These are phyloP conservation scores for Ceratocystis alfenasii DNA, from an alignment of 2,329 filamentous ascomycete species.

Conservation along the genomic window DNA sequence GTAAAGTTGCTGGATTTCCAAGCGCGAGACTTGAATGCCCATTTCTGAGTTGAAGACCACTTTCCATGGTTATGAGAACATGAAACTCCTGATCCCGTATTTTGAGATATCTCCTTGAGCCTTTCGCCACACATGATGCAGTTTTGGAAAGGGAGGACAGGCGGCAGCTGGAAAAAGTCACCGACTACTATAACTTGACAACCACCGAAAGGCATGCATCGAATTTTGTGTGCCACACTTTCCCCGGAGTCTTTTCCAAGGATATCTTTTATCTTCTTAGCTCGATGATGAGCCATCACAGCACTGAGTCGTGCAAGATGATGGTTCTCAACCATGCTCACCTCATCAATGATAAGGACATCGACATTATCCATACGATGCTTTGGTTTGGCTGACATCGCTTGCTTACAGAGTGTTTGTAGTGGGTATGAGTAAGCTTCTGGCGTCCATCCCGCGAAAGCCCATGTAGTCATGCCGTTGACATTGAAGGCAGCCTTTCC, in stretches of 20 bases:
- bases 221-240: neutral
- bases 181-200: neutral
- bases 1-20: neutral
- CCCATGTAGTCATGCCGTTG: neutral
- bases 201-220: neutral
- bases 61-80: neutral
- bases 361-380: neutral
- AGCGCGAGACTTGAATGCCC: neutral
- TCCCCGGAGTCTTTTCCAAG: too few relatives aligned
- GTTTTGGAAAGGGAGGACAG: neutral
- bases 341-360: neutral
- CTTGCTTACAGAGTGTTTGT: too few relatives aligned
- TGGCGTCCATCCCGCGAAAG: neutral
- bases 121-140: neutral
- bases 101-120: neutral
- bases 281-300: neutral
- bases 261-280: too few relatives aligned
- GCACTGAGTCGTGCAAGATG: neutral
- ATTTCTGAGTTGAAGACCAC: neutral
- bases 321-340: constrained; percentile 1
- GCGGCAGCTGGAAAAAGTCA: constrained; percentile 7
- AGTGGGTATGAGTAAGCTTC: neutral
- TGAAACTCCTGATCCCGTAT: too few relatives aligned
- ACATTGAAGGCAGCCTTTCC: neutral
- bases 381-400: too few relatives aligned